Percentiles rank a stretch among this genome's conserved stretches.
phyloP scores from a whole-genome alignment of 352 stramenopile genomes.

The Pythium dissotocum region DNA sequence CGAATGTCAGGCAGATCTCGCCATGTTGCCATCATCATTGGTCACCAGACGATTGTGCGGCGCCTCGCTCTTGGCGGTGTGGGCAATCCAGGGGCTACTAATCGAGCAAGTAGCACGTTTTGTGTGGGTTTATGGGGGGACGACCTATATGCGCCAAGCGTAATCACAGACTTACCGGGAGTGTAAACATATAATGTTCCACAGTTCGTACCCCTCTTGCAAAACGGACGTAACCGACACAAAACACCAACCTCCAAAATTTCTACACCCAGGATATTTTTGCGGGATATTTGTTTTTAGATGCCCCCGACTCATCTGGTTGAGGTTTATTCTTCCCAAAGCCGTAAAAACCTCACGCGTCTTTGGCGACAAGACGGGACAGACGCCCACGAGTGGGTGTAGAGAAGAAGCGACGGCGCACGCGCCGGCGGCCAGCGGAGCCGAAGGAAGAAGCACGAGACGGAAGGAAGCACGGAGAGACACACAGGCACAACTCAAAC shows the following conservation, averaged over 20 bases:
- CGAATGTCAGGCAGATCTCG: not conserved
- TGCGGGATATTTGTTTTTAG: not conserved
- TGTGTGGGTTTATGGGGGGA: not conserved
- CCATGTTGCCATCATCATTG: not conserved
- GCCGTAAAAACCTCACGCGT: slow-evolving; percentile 14
- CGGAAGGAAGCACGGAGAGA: not conserved
- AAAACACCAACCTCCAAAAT: not conserved
- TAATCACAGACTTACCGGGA: not conserved
- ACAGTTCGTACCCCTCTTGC: not conserved
- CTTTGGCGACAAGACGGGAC: slow-evolving; percentile 20
- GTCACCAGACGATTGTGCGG: not conserved
- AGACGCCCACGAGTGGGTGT: slow-evolving; percentile 14
- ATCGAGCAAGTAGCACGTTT: not conserved
- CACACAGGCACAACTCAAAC: slow-evolving; percentile 1
- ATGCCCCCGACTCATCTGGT: not conserved
- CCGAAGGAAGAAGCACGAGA: not conserved
- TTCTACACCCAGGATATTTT: not conserved
- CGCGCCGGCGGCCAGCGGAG: not conserved
- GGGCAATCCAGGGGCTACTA: not conserved
- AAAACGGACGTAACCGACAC: not conserved
- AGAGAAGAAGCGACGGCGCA: slow-evolving; percentile 16
- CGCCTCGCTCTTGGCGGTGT: not conserved
- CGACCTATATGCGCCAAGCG: not conserved
- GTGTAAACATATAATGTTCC: not conserved
- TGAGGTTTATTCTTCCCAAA: not conserved